Evolutionary conservation across 148 eudicot genomes (phyloP), one percentile per base, ranked within the genome.

Genomic region (Cornus kousa): DNA sequence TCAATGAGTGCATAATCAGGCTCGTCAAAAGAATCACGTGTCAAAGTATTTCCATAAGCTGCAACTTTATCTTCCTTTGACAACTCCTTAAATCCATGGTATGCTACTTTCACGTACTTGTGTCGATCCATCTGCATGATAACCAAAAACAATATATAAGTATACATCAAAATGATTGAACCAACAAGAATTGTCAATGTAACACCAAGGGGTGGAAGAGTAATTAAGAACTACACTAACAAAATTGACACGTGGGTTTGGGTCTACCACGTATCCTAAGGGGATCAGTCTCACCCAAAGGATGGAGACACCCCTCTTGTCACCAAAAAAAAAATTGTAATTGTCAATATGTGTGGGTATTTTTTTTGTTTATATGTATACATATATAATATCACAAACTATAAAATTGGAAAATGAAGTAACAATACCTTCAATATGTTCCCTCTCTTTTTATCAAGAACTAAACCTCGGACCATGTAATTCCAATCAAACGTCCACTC

Each of bases 1-100:
- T 96, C 99, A 35, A 96, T 93, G 40, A 93, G 91, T 69, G 98
- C 98, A 88, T 93, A 96, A 80, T 92, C 98, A 80, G 99, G 99
- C 83, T 91, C 98, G 79, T 96, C 98, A 89, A 96, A 96, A 39
- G 99, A 83, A 85, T 93, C 99, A 68, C 98, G 88, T 53, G 83
- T 87, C 85, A 96, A 88, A 66, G 89, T 86, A 77, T 81, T 92
- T 69, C 99, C 99, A 68, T 96, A 96, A 43, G 97, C 80, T 39
- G 87, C 89, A 75, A 87, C 90, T 85, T 93, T 96, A 78, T 93
- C 93, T 83, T 91, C 95, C 82, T 93, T 96, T 5, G 92, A 87
- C 85, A 93, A 57, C 82, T 92, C 97, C 79, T 67, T 86, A 55
- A 96, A 93, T 75, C 99, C 99, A 88, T 96, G 99, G 72, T 93